Evolutionary conservation across 1,139 yeast species (phyloP).

Genomic region (Hemisphaericaspora xylofermentans): DNA sequence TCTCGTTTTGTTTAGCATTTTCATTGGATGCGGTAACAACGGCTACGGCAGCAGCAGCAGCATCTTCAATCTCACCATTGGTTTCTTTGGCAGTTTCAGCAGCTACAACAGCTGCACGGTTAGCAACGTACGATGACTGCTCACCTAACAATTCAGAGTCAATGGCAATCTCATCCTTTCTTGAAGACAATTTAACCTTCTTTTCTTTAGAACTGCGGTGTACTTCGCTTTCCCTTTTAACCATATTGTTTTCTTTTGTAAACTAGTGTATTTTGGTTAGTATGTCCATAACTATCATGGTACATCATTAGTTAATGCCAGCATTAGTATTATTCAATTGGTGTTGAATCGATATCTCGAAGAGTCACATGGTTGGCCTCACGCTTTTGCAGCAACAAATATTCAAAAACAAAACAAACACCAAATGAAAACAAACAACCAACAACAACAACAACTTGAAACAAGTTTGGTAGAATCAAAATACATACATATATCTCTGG

Average conservation of each 20-base stretch:
- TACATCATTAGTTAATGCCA: too few relatives aligned
- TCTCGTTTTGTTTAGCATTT: not conserved
- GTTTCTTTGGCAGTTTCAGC: slow-evolving; percentile 10
- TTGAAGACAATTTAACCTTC: slow-evolving; percentile 21
- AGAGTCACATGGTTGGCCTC: too few relatives aligned
- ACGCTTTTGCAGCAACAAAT: too few relatives aligned
- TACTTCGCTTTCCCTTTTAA: slow-evolving; percentile 32
- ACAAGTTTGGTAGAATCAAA: too few relatives aligned
- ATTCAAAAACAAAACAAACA: too few relatives aligned
- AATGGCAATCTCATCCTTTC: slow-evolving; percentile 41
- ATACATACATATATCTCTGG: too few relatives aligned
- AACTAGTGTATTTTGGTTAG: not conserved
- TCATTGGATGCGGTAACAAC: slow-evolving; percentile 29
- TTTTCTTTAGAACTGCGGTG: slow-evolving; percentile 22
- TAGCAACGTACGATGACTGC: slow-evolving; percentile 33
- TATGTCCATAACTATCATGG: not conserved
- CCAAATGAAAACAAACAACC: too few relatives aligned
- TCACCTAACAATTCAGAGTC: slow-evolving; percentile 51
- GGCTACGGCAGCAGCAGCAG: slow-evolving; percentile 35
- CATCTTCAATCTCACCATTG: slow-evolving; percentile 24
- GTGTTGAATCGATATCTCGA: too few relatives aligned
- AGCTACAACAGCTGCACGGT: slow-evolving; percentile 15
- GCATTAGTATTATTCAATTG: too few relatives aligned
- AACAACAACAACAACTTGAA: too few relatives aligned
- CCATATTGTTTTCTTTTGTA: slow-evolving; percentile 16